phyloP scores from a whole-genome alignment of 495 filamentous ascomycete genomes.

The Xylaria intraflava region DNA sequence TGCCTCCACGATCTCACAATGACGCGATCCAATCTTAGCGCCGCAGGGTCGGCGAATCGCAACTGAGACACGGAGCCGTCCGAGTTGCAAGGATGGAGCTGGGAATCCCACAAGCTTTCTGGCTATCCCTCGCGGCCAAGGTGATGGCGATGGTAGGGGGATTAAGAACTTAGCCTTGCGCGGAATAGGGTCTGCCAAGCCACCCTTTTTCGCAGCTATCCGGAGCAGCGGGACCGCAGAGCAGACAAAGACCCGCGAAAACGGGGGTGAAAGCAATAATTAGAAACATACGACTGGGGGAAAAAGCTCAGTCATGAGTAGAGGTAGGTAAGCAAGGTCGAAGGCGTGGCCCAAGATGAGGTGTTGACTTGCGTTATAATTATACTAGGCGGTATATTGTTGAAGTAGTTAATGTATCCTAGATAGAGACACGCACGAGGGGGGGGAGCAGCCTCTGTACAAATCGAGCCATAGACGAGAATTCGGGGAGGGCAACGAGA shows the following conservation, averaged over 20 bases:
- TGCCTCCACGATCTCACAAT: neutral
- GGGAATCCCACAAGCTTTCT: neutral
- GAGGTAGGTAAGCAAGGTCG: too few species aligned
- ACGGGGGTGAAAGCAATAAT: too few species aligned
- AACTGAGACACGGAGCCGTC: neutral
- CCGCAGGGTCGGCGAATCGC: neutral
- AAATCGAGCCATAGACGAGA: too few species aligned
- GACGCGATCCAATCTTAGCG: slow-evolving; percentile 3
- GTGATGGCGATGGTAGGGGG: neutral
- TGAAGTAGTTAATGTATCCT: too few species aligned
- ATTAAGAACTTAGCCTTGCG: neutral
- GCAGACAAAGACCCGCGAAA: too few species aligned
- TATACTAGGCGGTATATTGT: neutral
- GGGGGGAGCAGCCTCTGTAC: too few species aligned
- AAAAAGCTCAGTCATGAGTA: too few species aligned
- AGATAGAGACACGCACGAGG: too few species aligned
- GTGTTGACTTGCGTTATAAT: neutral
- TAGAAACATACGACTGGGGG: too few species aligned
- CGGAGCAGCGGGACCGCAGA: too few species aligned
- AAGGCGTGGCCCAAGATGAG: neutral
- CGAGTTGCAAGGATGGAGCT: slow-evolving; percentile 3
- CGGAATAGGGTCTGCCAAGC: too few species aligned
- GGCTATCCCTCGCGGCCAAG: neutral
- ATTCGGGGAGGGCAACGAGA: neutral
- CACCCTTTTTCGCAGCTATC: too few species aligned